Conservation (phyloP, 495 filamentous ascomycete genomes). For the Tetracladium setigerum region DNA sequence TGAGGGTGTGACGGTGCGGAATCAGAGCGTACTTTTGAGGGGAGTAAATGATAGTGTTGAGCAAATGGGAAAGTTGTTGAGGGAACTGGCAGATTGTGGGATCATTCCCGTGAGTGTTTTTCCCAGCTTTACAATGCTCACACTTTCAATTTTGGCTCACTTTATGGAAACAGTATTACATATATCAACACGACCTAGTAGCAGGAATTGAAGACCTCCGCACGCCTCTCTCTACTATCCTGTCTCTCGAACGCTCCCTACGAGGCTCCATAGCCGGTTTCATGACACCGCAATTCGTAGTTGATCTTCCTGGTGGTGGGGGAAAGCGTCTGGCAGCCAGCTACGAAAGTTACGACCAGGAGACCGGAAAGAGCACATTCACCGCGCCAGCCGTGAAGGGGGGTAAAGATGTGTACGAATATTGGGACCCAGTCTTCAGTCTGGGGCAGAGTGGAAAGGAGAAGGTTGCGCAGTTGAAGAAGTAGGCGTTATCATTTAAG, state of each 20-base stretch:
- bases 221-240: constrained; percentile 47
- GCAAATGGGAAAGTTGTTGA: constrained; percentile 43
- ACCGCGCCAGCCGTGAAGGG: constrained; percentile 43
- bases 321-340: constrained; percentile 49
- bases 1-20: constrained; percentile 42
- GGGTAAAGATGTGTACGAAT: constrained; percentile 41
- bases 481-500: too few relatives aligned
- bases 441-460: too few relatives aligned
- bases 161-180: constrained; percentile 11
- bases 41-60: constrained; percentile 47
- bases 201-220: constrained; percentile 50
- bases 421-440: constrained; percentile 39
- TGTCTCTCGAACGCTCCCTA: constrained; percentile 44
- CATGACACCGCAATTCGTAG: constrained; percentile 50
- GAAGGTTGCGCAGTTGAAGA: too few relatives aligned
- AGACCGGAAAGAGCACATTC: constrained; percentile 42
- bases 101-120: constrained; percentile 41
- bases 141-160: not conserved
- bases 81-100: constrained; percentile 42
- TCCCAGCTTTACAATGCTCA: not conserved
- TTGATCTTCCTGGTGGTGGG: constrained; percentile 53
- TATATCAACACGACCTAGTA: constrained; percentile 43
- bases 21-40: constrained; percentile 45
- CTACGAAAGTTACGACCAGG: constrained; percentile 35
- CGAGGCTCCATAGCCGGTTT: constrained; percentile 52